Evolutionary conservation across 495 filamentous ascomycete genomes (phyloP).

Genomic region (Trichoderma orchidacearum): DNA sequence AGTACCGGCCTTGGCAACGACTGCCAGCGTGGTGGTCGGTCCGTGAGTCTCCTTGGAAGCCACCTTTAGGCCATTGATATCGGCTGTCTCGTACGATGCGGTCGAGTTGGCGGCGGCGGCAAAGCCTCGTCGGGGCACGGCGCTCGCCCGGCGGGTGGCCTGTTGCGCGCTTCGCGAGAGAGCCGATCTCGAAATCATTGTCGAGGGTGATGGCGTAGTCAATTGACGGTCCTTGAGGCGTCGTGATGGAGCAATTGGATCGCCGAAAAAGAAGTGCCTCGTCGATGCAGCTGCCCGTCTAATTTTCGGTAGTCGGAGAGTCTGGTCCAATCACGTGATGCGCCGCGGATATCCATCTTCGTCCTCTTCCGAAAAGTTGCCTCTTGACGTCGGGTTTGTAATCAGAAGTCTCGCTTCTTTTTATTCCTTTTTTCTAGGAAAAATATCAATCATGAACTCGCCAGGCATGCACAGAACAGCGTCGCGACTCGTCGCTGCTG

Average conservation of each 20-base stretch:
- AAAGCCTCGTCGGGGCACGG: conserved; percentile 52
- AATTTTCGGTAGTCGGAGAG: conserved; percentile 16
- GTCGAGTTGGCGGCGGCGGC: conserved; percentile 63
- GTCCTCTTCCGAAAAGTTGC: not conserved
- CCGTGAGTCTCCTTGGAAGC: conserved; percentile 77
- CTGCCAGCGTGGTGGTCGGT: conserved; percentile 74
- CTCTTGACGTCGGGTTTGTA: not conserved
- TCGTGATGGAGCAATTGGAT: conserved; percentile 1
- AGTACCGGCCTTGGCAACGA: conserved; percentile 87
- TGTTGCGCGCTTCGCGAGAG: conserved; percentile 65
- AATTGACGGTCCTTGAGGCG: conserved; percentile 23
- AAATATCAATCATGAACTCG: not conserved
- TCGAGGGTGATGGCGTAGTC: conserved; percentile 37
- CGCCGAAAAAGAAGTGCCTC: conserved; percentile 5
- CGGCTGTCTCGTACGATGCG: conserved; percentile 77
- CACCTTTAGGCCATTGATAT: conserved; percentile 77
- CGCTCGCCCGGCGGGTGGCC: conserved; percentile 54
- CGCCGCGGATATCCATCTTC: not conserved
- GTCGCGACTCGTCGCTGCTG: not conserved
- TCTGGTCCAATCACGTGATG: not conserved
- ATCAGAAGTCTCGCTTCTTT: not conserved
- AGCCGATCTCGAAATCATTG: conserved; percentile 77
- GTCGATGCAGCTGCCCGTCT: conserved; percentile 11
- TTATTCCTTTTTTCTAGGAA: not conserved
- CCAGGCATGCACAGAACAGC: not conserved